Percentiles rank a stretch among this genome's conserved stretches.
Conservation (phyloP, 1,284 basidiomycete species). For the Naganishia sp. region DNA sequence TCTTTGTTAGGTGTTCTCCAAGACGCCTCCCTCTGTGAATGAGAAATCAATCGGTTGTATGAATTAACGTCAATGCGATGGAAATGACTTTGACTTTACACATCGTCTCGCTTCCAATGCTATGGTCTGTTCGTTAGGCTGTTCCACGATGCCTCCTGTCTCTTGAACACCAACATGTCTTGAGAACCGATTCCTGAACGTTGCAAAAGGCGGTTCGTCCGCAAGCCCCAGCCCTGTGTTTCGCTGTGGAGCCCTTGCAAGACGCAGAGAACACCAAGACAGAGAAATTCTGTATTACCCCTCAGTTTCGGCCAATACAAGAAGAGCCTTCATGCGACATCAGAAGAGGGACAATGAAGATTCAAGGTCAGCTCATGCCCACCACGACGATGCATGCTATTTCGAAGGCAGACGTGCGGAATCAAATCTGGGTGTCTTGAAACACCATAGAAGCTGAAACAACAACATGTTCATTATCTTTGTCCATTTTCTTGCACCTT, state of each 20-base stretch:
- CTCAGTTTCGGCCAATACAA: too few species aligned
- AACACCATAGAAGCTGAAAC: constrained; percentile 16
- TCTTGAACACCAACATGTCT: background rate
- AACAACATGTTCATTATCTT: constrained; percentile 7
- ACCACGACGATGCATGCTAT: background rate
- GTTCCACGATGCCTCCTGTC: background rate
- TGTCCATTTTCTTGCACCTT: background rate
- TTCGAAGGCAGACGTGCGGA: background rate
- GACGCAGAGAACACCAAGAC: too few species aligned
- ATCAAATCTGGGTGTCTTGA: background rate
- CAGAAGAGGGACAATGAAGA: too few species aligned
- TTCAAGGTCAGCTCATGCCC: too few species aligned
- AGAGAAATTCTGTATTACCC: too few species aligned
- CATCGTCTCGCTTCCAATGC: background rate
- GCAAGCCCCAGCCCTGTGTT: too few species aligned
- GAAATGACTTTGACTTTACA: background rate
- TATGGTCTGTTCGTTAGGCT: background rate
- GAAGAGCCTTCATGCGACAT: background rate
- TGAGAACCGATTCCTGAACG: background rate
- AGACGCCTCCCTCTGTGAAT: background rate
- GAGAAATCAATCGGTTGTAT: background rate
- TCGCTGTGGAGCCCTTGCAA: too few species aligned
- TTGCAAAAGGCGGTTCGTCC: background rate
- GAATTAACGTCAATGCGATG: constrained; percentile 1
- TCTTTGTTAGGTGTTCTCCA: background rate